phyloP scores from a whole-genome alignment of 768 basidiomycete genomes.

The Panellus pusillus region DNA sequence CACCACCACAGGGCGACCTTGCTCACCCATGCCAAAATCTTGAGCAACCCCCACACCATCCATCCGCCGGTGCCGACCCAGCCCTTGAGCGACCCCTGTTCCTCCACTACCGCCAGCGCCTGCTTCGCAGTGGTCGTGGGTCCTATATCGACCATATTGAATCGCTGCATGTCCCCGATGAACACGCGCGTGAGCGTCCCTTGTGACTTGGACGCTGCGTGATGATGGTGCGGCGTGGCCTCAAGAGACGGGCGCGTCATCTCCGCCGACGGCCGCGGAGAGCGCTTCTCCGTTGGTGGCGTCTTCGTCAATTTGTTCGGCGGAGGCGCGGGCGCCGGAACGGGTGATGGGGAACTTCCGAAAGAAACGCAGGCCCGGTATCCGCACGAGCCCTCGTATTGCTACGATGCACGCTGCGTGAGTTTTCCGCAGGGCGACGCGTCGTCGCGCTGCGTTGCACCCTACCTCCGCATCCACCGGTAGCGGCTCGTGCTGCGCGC shows the following conservation, averaged over 20 bases:
- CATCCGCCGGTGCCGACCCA: constrained; percentile 65
- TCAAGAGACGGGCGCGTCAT: constrained; percentile 2
- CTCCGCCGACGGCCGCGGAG: neutral
- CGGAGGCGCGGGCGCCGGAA: constrained; percentile 2
- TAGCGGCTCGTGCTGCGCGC: constrained; percentile 27
- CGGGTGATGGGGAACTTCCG: constrained; percentile 5
- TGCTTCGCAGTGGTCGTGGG: constrained; percentile 70
- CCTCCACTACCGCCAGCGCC: constrained; percentile 63
- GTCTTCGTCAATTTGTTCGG: constrained; percentile 16
- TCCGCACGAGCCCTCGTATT: constrained; percentile 6
- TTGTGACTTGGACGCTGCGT: constrained; percentile 23
- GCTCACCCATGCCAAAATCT: constrained; percentile 89
- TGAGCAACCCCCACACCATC: constrained; percentile 88
- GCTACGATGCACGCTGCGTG: neutral
- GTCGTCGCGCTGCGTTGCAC: constrained; percentile 39
- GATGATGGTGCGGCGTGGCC: constrained; percentile 21
- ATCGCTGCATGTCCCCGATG: constrained; percentile 73
- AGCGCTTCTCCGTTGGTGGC: constrained; percentile 2
- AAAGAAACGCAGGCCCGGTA: constrained; percentile 6
- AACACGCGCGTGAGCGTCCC: constrained; percentile 72
- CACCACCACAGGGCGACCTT: constrained; percentile 4
- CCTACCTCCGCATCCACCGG: constrained; percentile 33
- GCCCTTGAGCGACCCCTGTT: constrained; percentile 64
- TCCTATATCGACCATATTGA: constrained; percentile 70
- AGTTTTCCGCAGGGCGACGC: constrained; percentile 18